Conservation (phyloP, 2,329 filamentous ascomycete genomes). For the Pseudogymnoascus sp. region DNA sequence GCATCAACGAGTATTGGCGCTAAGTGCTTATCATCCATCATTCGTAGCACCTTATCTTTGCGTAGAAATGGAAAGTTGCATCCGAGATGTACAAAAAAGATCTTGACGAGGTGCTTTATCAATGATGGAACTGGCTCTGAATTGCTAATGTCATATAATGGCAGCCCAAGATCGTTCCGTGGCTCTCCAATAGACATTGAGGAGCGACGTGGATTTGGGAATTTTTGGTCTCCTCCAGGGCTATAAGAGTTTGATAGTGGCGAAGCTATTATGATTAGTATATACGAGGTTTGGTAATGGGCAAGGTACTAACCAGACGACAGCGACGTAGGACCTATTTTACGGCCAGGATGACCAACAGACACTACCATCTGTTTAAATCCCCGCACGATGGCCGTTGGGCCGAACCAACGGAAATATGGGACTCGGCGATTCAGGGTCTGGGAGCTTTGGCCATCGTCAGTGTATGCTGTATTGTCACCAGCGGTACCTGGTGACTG, state of each 20-base stretch:
- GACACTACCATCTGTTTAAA: slow-evolving; percentile 90
- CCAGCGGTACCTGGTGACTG: not conserved
- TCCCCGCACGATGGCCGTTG: slow-evolving; percentile 83
- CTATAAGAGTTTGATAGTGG: slow-evolving; percentile 22
- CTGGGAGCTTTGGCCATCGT: not conserved
- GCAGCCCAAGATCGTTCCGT: slow-evolving; percentile 39
- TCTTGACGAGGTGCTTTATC: slow-evolving; percentile 69
- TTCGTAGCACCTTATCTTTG: slow-evolving; percentile 63
- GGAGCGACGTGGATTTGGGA: slow-evolving; percentile 16
- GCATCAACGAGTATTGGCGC: slow-evolving; percentile 83
- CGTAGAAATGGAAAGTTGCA: slow-evolving; percentile 82
- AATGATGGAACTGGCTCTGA: slow-evolving; percentile 64
- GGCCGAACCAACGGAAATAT: slow-evolving; percentile 86
- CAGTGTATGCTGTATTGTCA: not conserved
- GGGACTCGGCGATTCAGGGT: slow-evolving; percentile 58
- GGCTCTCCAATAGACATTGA: slow-evolving; percentile 22
- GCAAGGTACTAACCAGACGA: not conserved
- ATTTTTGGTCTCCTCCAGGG: slow-evolving; percentile 15
- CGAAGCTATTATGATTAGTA: slow-evolving; percentile 23
- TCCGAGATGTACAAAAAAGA: slow-evolving; percentile 75
- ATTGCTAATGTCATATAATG: slow-evolving; percentile 71
- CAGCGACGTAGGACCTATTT: slow-evolving; percentile 33
- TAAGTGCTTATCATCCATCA: slow-evolving; percentile 72
- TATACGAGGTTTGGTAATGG: slow-evolving; percentile 17
- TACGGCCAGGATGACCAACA: slow-evolving; percentile 59